Base-by-base conservation (phyloP, 768 basidiomycete genomes). In the Strobilomyces confusus region DNA sequence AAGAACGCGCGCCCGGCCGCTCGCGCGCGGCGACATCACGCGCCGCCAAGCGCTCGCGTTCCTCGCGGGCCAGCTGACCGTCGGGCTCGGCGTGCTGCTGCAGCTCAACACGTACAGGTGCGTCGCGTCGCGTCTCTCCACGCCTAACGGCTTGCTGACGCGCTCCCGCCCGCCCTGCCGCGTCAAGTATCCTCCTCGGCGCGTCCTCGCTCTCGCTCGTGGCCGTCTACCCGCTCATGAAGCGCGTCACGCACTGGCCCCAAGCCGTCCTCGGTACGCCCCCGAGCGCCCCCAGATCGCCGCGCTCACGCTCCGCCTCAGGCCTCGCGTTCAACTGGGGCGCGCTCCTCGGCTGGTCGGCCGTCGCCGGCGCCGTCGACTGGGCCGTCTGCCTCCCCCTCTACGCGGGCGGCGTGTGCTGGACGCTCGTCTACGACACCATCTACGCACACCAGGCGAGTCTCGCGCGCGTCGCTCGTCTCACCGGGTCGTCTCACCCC, bases 261-360 rank as follows among this genome's bases (percentile, higher is more conserved):
- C 97, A 99, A 66, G 86, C 90, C 37, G 87, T 97, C 26, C 85
- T 99, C 20, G 95, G 95, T 92, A 54, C n/a, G n/a, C n/a, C n/a
- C n/a, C n/a, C n/a, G n/a, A n/a, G n/a, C n/a, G n/a, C n/a, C n/a
- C n/a, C n/a, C n/a, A n/a, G n/a, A n/a, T n/a, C n/a, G n/a, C n/a
- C n/a, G 30, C 19, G 26, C 40, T 43, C 32, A 48, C 29, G 26
- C 19, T 9, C n/a, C 17, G 5, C 32, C 42, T 4, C 5, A 95
- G 94, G 95, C 11, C 78, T 98, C 43, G 86, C 95, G 0, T 99
- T 95, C 70, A 98, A 98, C 71, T 99, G 95, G 95, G 97, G 97
- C 17, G 85, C 92, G 1, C 71, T 99, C 1, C 82, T 98, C 17
- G 97, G 97, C 22, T 98, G 95, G 89, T 95, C 97, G 4, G 95